These are phyloP conservation scores for Aspergillus hancockii DNA, from an alignment of 495 filamentous ascomycete species.

Conservation along the genomic window DNA sequence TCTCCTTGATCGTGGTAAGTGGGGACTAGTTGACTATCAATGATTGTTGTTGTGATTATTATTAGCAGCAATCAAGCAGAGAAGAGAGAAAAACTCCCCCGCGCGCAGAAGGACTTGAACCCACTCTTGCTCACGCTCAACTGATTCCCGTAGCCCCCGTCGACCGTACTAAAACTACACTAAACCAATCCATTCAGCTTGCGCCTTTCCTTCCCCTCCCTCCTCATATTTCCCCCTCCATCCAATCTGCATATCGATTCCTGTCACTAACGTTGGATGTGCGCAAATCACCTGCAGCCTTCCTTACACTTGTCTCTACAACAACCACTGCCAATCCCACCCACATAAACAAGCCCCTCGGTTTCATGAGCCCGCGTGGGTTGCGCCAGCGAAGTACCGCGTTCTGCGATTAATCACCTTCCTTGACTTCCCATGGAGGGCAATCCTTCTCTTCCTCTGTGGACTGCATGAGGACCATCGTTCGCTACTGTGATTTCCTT, in stretches of 20 bases:
- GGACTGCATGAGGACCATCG: conserved; percentile 18
- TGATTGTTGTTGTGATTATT: conserved; percentile 2
- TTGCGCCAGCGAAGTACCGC: conserved; percentile 5
- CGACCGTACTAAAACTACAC: too few species aligned
- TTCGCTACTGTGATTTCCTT: conserved; percentile 17
- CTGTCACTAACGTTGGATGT: conserved; percentile 14
- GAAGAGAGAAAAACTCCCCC: conserved; percentile 1
- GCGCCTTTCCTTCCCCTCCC: not conserved
- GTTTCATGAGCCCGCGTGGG: conserved; percentile 4
- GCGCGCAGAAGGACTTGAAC: not conserved
- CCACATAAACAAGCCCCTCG: conserved; percentile 7
- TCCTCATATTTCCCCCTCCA: not conserved
- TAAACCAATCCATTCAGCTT: not conserved
- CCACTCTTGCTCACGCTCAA: not conserved
- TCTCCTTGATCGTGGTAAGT: not conserved
- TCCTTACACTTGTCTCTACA: conserved; percentile 7
- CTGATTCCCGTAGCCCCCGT: not conserved
- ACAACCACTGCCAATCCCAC: conserved; percentile 7
- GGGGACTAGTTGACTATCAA: not conserved
- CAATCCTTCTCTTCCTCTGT: conserved; percentile 19
- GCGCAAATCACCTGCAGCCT: conserved; percentile 26
- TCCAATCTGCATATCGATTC: not conserved
- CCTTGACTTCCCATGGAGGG: conserved; percentile 24
- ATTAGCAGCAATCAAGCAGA: not conserved
- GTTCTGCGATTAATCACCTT: conserved; percentile 7